Percentiles rank a stretch among this genome's conserved stretches.
These are phyloP conservation scores for Piper betle DNA, from an alignment of 164 flowering plant species.

Conservation along the genomic window DNA sequence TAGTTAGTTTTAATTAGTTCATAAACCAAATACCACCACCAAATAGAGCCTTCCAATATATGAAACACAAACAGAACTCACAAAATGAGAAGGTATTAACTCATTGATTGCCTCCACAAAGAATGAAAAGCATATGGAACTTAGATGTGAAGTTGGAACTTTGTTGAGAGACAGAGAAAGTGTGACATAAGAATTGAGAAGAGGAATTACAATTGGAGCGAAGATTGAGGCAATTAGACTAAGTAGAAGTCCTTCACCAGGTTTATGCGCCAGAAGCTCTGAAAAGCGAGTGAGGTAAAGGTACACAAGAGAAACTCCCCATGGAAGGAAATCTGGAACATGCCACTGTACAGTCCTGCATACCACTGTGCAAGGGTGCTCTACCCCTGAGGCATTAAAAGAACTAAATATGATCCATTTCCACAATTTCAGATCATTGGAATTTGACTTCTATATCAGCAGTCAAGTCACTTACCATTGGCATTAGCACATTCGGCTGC, in stretches of 20 bases:
- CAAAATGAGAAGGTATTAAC: too few relatives aligned
- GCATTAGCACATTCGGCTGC: conserved; percentile 26
- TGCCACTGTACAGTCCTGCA: conserved; percentile 40
- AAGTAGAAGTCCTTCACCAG: conserved; percentile 41
- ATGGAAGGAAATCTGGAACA: conserved; percentile 35
- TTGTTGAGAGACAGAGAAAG: too few relatives aligned
- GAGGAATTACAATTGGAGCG: conserved; percentile 34
- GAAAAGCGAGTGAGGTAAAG: conserved; percentile 44
- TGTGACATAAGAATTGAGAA: not conserved
- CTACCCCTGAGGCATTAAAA: conserved; percentile 29
- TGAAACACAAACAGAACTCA: too few relatives aligned
- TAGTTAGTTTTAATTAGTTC: too few relatives aligned
- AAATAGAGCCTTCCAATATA: too few relatives aligned
- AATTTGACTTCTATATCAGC: not conserved
- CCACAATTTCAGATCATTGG: not conserved
- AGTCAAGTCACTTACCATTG: conserved; percentile 21
- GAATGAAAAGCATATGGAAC: too few relatives aligned
- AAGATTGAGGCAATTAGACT: conserved; percentile 37
- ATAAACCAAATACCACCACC: too few relatives aligned
- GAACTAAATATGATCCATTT: not conserved
- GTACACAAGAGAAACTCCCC: conserved; percentile 30
- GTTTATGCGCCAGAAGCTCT: conserved; percentile 53
- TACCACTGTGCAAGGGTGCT: conserved; percentile 46
- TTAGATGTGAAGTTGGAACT: too few relatives aligned
- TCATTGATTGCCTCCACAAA: too few relatives aligned